These are phyloP conservation scores for Aphanomyces astaci DNA, from an alignment of 352 stramenopile genomes.

Conservation along the genomic window DNA sequence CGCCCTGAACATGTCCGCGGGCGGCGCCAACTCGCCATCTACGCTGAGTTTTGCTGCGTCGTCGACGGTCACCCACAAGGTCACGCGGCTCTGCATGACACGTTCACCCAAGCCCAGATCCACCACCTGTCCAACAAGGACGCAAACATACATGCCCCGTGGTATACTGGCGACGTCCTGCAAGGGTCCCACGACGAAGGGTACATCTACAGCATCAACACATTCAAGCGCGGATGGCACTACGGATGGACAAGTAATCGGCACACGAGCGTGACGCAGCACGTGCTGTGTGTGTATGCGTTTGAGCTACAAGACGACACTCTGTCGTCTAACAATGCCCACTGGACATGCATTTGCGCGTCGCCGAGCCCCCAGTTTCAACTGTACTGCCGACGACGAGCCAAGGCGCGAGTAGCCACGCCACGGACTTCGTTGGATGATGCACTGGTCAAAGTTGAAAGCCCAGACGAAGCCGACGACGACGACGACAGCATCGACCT, in stretches of 20 bases:
- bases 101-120: background rate
- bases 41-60: constrained; percentile 12
- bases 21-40: background rate
- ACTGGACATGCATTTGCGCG: constrained; percentile 12
- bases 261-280: constrained; percentile 25
- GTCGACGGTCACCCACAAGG: constrained; percentile 11
- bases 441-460: background rate
- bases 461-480: background rate
- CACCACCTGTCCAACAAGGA: constrained; percentile 13
- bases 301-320: constrained; percentile 12
- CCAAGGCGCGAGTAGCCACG: background rate
- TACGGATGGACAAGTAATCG: constrained; percentile 29
- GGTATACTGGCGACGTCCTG: constrained; percentile 15
- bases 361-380: constrained; percentile 8
- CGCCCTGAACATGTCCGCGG: constrained; percentile 26
- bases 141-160: constrained; percentile 4
- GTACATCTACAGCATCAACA: constrained; percentile 23
- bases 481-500: constrained; percentile 5
- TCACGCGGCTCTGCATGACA: constrained; percentile 4
- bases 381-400: constrained; percentile 16
- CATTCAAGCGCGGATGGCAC: constrained; percentile 26
- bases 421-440: background rate
- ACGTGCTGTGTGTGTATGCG: constrained; percentile 25
- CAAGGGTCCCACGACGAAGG: constrained; percentile 17
- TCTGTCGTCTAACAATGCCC: background rate